Percentiles rank a stretch among this genome's conserved stretches.
Conservation (phyloP, 2,329 filamentous ascomycete species). For the Botrytis medusae region DNA sequence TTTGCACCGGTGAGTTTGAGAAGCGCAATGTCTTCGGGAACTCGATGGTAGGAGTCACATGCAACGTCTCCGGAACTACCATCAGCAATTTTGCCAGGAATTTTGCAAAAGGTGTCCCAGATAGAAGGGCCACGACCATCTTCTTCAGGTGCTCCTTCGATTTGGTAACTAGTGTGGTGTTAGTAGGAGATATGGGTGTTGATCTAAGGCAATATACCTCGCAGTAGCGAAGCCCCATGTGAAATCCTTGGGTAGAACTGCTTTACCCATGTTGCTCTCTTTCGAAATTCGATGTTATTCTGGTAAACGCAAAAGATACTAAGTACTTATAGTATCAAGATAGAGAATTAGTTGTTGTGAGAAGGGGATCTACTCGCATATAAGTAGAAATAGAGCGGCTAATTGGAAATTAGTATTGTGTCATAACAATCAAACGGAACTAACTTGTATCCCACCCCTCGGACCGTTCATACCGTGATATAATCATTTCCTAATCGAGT, state of each 20-base stretch:
- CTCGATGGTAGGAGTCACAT: constrained; percentile 85
- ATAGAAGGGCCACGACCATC: constrained; percentile 81
- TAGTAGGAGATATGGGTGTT: constrained; percentile 4
- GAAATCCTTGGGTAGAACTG: constrained; percentile 64
- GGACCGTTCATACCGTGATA: constrained; percentile 34
- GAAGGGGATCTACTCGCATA: constrained; percentile 1
- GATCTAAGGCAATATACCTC: constrained; percentile 51
- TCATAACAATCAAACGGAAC: constrained; percentile 9
- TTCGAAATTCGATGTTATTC: constrained; percentile 12
- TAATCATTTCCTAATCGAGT: constrained; percentile 24
- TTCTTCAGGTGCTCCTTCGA: constrained; percentile 72
- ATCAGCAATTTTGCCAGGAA: constrained; percentile 79
- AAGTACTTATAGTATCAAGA: background rate
- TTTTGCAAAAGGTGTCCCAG: constrained; percentile 86
- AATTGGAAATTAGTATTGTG: constrained; percentile 12
- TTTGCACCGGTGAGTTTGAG: constrained; percentile 72
- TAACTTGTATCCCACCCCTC: constrained; percentile 22
- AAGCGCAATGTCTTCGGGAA: constrained; percentile 72
- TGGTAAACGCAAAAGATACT: constrained; percentile 19
- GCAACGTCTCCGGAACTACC: constrained; percentile 72
- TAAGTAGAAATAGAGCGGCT: constrained; percentile 21
- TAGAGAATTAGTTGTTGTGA: background rate
- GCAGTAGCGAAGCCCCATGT: constrained; percentile 80
- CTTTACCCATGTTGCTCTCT: constrained; percentile 45
- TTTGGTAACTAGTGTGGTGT: constrained; percentile 67